Evolutionary conservation across 2,329 filamentous ascomycete genomes (phyloP), one percentile per base, ranked within the genome.

Genomic region (Clonostachys rosea): DNA sequence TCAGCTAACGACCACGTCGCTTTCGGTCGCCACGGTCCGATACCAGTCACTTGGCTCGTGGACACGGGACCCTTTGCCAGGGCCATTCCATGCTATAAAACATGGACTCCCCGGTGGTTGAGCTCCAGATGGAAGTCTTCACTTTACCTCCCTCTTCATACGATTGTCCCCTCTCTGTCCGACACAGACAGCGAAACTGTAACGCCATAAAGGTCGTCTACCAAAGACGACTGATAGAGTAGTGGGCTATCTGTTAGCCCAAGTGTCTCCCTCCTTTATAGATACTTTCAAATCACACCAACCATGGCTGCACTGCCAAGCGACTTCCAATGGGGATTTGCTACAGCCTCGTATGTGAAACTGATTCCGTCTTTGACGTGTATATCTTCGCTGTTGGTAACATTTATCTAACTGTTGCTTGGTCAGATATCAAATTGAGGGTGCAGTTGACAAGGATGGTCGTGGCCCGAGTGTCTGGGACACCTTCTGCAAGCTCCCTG

Each of bases 401-500:
- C 24, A 14, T 30, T 36, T 18, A 34, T 13, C 12, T 16, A 37
- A 20, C 34, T 35, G 14, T n/a, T 20, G 37, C 45, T 18, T 30
- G 24, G 9, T 10, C 61, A 94, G 89, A 62, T 95, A 94, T 73
- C 89, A 95, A 65, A 87, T 95, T 56, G 90, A 95, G 73, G 90
- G 90, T 49, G 83, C 83, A 43, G 74, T 78, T 37, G 73, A 86
- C 43, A 79, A 85, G 60, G 89, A 92, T 62, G 90, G 89, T 54
- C 87, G 89, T 53, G 86, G 81, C 18, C 84, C 88, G 47, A 89
- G 86, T 51, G 94, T 95, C 65, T 95, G 90, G 90, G 90, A 95
- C 68, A 85, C 80, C n/a, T 95, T 95, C 71, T 91, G 87, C 69
- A 79, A 79, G 52, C 85, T 82, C 46, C 83, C 86, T 7, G 88